Percentiles rank a stretch among this genome's conserved stretches.
Evolutionary conservation across 2,329 filamentous ascomycete species (phyloP).

Genomic region (Monosporascus sp.): DNA sequence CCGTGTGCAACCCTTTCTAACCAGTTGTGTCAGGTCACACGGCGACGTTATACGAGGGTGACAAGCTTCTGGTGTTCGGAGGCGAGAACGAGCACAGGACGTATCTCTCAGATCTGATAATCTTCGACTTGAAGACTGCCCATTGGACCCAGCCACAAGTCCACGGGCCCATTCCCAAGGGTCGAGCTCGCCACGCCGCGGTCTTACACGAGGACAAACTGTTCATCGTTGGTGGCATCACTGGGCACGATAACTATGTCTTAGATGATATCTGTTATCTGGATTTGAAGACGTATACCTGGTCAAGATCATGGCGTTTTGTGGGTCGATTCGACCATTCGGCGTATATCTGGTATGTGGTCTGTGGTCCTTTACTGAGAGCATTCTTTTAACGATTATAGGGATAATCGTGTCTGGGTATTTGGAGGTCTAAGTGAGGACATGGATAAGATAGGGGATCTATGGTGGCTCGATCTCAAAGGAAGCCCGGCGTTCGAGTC

Average conservation of each 20-base stretch:
- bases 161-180: constrained; percentile 77
- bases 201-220: constrained; percentile 95
- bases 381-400: constrained; percentile 13
- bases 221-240: constrained; percentile 93
- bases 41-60: constrained; percentile 85
- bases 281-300: constrained; percentile 94
- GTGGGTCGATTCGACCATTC: constrained; percentile 93
- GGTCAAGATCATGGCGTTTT: constrained; percentile 95
- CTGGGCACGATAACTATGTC: constrained; percentile 84
- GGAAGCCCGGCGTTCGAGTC: constrained; percentile 80
- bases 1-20: constrained; percentile 2
- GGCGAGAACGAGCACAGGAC: constrained; percentile 97
- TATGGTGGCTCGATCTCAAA: constrained; percentile 96
- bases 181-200: constrained; percentile 86
- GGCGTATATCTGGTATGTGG: constrained; percentile 71
- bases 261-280: constrained; percentile 95
- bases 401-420: constrained; percentile 85
- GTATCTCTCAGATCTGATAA: constrained; percentile 90
- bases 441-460: constrained; percentile 93
- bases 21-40: constrained; percentile 65
- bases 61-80: constrained; percentile 94
- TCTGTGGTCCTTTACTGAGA: not conserved
- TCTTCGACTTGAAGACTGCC: constrained; percentile 90
- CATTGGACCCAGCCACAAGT: constrained; percentile 93
- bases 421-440: constrained; percentile 92